These are phyloP conservation scores for Xylariomycetidae sp. DNA, from an alignment of 2,329 filamentous ascomycete species.

Conservation along the genomic window DNA sequence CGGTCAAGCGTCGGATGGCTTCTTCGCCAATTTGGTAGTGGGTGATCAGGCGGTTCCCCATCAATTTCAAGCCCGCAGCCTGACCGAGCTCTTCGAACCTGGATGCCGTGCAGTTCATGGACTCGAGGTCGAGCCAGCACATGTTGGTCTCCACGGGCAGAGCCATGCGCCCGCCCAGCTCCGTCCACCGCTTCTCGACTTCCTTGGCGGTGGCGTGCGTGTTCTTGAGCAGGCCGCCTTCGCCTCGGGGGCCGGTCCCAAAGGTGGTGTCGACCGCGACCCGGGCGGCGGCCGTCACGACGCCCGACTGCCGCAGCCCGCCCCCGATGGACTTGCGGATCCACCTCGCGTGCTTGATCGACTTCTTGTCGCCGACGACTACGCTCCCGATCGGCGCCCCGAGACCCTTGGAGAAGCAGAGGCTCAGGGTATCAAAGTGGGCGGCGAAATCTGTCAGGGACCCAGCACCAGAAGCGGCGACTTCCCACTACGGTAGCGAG, in stretches of 20 bases:
- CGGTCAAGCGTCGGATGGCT: slow-evolving; percentile 44
- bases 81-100: slow-evolving; percentile 22
- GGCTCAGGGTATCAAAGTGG: slow-evolving; percentile 42
- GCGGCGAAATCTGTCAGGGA: slow-evolving; percentile 36
- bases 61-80: slow-evolving; percentile 22
- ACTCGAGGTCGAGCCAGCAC: slow-evolving; percentile 60
- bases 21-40: slow-evolving; percentile 52
- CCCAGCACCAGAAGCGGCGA: slow-evolving; percentile 37
- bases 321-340: slow-evolving; percentile 78
- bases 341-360: slow-evolving; percentile 67
- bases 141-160: slow-evolving; percentile 67
- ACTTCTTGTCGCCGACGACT: slow-evolving; percentile 39
- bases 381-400: slow-evolving; percentile 49
- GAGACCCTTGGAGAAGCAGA: slow-evolving; percentile 51
- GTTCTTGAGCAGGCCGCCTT: slow-evolving; percentile 37
- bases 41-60: slow-evolving; percentile 26
- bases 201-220: slow-evolving; percentile 56
- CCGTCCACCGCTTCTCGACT: slow-evolving; percentile 59
- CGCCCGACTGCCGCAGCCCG: slow-evolving; percentile 70
- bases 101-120: slow-evolving; percentile 14
- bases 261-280: slow-evolving; percentile 80
- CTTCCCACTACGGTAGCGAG: no score
- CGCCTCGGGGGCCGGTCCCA: slow-evolving; percentile 41
- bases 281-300: slow-evolving; percentile 69
- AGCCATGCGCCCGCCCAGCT: slow-evolving; percentile 54